A percentile compares a stretch with the other conserved stretches of the same genome.
phyloP scores from a whole-genome alignment of 176 grass and related monocot species.

The Carex myosuroides region DNA sequence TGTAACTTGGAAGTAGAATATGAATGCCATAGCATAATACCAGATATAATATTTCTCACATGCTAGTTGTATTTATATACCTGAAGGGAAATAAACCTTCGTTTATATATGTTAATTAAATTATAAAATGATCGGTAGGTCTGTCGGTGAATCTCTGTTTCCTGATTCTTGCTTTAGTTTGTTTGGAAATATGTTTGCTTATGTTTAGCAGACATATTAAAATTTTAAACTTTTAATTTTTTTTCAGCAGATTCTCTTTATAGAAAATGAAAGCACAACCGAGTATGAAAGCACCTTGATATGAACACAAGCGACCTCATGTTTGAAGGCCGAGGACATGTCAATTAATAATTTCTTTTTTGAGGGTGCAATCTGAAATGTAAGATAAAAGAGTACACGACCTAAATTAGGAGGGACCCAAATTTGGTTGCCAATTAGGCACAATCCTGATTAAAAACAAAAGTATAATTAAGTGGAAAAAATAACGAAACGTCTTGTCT shows the following conservation, averaged over 20 bases:
- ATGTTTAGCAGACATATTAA: neutral
- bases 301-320: neutral
- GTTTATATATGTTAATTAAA: neutral
- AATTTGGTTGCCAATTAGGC: neutral
- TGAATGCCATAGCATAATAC: neutral
- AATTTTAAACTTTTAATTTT: neutral
- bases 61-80: neutral
- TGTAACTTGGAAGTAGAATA: neutral
- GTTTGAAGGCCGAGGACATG: neutral
- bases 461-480: neutral
- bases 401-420: neutral
- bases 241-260: neutral
- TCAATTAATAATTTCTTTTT: neutral
- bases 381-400: neutral
- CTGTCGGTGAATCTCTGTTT: slow-evolving; percentile 24
- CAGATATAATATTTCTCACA: slow-evolving; percentile 9
- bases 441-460: neutral
- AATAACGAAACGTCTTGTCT: too few species aligned
- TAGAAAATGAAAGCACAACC: slow-evolving; percentile 24
- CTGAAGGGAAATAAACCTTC: slow-evolving; percentile 15
- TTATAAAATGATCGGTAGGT: slow-evolving; percentile 3
- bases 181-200: neutral
- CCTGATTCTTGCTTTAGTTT: neutral
- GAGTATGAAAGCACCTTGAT: neutral
- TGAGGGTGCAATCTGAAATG: neutral